Evolutionary conservation across 495 filamentous ascomycete genomes (phyloP).

Genomic region (Podospora sp.): DNA sequence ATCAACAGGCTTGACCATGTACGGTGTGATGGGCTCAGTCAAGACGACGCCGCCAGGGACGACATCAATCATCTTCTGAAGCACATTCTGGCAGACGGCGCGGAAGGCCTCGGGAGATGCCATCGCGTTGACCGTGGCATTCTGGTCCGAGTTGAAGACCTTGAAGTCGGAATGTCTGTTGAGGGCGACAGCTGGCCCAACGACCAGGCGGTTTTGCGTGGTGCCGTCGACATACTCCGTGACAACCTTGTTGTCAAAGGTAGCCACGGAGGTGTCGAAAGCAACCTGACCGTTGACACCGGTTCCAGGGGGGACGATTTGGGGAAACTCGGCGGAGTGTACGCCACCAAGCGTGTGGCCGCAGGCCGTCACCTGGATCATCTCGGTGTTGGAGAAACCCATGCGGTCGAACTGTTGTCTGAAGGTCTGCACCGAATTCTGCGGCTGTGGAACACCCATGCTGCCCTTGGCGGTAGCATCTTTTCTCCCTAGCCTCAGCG

Average conservation of each 20-base stretch:
- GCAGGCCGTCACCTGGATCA: conserved; percentile 64
- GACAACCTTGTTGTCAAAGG: conserved; percentile 59
- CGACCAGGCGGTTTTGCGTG: conserved; percentile 56
- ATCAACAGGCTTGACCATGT: conserved; percentile 60
- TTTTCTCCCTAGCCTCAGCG: conserved; percentile 55
- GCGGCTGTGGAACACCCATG: conserved; percentile 60
- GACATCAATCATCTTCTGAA: conserved; percentile 64
- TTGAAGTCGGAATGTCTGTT: conserved; percentile 57
- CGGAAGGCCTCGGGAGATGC: conserved; percentile 45
- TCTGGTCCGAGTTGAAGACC: conserved; percentile 59
- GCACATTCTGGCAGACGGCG: conserved; percentile 50
- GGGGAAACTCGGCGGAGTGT: conserved; percentile 57
- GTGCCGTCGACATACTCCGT: conserved; percentile 59
- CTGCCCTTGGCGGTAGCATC: conserved; percentile 56
- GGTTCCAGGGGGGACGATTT: conserved; percentile 52
- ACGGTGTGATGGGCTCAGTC: conserved; percentile 56
- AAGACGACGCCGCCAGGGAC: conserved; percentile 56
- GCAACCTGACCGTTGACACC: conserved; percentile 46
- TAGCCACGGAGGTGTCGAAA: conserved; percentile 48
- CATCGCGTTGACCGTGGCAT: conserved; percentile 57
- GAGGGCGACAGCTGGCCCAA: conserved; percentile 45
- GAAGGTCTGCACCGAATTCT: conserved; percentile 56
- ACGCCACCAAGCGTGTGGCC: conserved; percentile 66
- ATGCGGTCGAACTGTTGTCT: conserved; percentile 58
- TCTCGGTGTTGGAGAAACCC: conserved; percentile 58